phyloP scores from a whole-genome alignment of 495 filamentous ascomycete genomes.

The Aspergillus mulundensis region DNA sequence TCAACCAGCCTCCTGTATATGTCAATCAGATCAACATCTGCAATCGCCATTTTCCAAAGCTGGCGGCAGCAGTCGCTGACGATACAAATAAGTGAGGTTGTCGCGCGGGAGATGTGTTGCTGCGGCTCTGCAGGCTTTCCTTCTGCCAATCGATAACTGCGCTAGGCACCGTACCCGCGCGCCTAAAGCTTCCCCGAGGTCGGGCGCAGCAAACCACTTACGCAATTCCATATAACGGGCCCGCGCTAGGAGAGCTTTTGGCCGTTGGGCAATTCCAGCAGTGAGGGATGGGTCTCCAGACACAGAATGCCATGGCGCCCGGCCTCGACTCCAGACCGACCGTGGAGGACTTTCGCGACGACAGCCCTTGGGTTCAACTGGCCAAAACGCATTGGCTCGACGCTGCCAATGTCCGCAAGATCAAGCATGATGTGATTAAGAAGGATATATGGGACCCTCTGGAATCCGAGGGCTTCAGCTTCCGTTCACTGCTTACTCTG shows the following conservation, averaged over 20 bases:
- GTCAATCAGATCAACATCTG: slow-evolving; percentile 52
- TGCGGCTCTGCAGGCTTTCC: slow-evolving; percentile 33
- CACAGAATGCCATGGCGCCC: slow-evolving; percentile 41
- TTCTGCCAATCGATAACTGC: slow-evolving; percentile 15
- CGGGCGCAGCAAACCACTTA: slow-evolving; percentile 23
- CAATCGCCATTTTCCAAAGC: slow-evolving; percentile 42
- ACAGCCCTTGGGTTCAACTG: slow-evolving; percentile 75
- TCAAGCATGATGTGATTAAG: slow-evolving; percentile 82
- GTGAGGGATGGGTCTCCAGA: slow-evolving; percentile 35
- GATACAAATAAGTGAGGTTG: background rate
- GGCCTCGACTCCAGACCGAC: slow-evolving; percentile 52
- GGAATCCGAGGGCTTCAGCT: slow-evolving; percentile 74
- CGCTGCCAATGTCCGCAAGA: slow-evolving; percentile 59
- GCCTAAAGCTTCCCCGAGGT: slow-evolving; percentile 22
- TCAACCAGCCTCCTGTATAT: slow-evolving; percentile 53
- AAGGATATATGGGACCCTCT: slow-evolving; percentile 86
- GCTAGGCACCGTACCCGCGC: too few species aligned
- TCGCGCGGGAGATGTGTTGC: slow-evolving; percentile 1
- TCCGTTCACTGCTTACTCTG: slow-evolving; percentile 71
- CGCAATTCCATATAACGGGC: slow-evolving; percentile 25
- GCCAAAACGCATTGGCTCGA: slow-evolving; percentile 84
- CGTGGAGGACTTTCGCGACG: slow-evolving; percentile 67
- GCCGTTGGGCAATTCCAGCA: slow-evolving; percentile 26
- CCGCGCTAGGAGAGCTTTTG: slow-evolving; percentile 20
- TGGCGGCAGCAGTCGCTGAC: background rate